Evolutionary conservation across 352 stramenopile genomes (phyloP), one percentile per base, ranked within the genome.

Genomic region (Phytophthora syringae): DNA sequence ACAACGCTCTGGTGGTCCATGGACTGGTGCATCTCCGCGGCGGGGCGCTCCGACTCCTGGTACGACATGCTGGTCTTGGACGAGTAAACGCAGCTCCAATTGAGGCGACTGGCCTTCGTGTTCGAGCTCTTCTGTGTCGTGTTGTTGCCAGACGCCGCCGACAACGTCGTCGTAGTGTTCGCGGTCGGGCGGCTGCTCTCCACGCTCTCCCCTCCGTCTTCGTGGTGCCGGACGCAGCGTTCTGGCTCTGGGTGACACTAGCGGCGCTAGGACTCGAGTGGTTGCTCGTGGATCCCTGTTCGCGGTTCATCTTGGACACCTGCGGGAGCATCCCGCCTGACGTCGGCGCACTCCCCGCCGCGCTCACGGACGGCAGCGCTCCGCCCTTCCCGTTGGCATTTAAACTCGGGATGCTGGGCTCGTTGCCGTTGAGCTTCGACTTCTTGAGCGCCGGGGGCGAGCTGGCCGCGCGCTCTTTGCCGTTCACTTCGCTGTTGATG

Each of bases 1-100:
- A 95, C 87, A 5, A 95, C 87, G 67, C 87, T 95, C 56, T 95
- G 87, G 68, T 95, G 87, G 70, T 95, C 85, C 82, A 95, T 91
- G n/a, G 85, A 90, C 60, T 94, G 84, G 49, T 93, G 83, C 80
- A 95, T 90, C 64, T 95, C 87, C 4, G 86, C 85, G 5, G 77
- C 81, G 0, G 87, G 87, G n/a, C 87, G 84, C 61, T 95, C 87
- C 43, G 82, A 88, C 42, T 95, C 87, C 25, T 86, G 76, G 53
- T 88, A 92, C 40, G 79, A 77, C 58, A 86, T 82, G 49, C 79
- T 88, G 2, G 74, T 74, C 61, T 85, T 91, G 48, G 77, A 85
- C 22, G 81, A 89, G 70, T 95, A 95, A 45, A 89, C 82, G 36
- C 84, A 90, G 59, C 85, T 92, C 87, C 87, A 95, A 68, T 95